Base-by-base conservation (phyloP, 148 eudicot genomes). In the Chenopodium quinoa region DNA sequence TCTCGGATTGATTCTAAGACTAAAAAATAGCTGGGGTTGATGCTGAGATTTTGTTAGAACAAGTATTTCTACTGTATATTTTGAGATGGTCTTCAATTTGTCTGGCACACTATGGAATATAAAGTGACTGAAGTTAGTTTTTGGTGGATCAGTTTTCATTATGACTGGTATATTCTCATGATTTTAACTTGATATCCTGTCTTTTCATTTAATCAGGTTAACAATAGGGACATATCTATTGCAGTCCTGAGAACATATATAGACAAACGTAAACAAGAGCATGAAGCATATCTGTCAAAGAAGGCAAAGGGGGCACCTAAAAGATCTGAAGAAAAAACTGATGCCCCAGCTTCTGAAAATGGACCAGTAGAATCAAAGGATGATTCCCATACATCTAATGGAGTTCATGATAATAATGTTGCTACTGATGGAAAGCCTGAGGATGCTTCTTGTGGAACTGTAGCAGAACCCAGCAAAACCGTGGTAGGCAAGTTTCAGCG, bases 211-310 rank as follows among this genome's bases (percentile, higher is more conserved):
- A 78, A 78, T 74, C 90, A 97, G 98, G 99, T 97, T 75, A 94
- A 94, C 75, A 97, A 97, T 84, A 89, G 99, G 79, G 98, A 94
- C 84, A 81, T 97, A 75, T 94, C 99, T 48, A 92, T 97, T 86
- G 99, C 99, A 77, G 98, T 97, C 83, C 79, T 94, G 87, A 88
- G 99, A 87, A 84, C 95, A 83, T 97, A 88, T 80, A 90, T 94
- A 80, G 84, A 92, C 47, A 91, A 91, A 86, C 92, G 93, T 70
- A 89, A 90, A 83, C 84, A 97, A 84, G 99, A 94, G 83, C 91
- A 91, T 72, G 95, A 94, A 85, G 88, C 90, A 71, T 62, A 64
- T 81, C 27, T 85, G 73, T 83, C 89, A 20, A 90, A 78, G 84
- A 92, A 89, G 84, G 76, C 63, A 40, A 97, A 86, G 86, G 73